A percentile compares a stretch with the other conserved stretches of the same genome.
Evolutionary conservation across 805 yeast genomes (phyloP).

Genomic region (Candida multigemmis): DNA sequence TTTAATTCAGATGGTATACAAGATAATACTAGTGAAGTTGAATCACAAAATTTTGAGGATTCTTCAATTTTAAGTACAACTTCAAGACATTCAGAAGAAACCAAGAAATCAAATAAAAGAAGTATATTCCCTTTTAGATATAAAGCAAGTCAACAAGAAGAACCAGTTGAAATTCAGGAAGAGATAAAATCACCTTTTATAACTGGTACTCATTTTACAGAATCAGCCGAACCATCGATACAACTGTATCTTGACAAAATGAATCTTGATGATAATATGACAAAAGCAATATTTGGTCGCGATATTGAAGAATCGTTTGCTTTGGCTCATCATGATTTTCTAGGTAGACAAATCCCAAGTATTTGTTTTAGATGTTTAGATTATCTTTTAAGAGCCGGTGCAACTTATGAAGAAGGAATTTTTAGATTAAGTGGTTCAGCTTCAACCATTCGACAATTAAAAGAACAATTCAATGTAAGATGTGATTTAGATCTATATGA

Average conservation of each 20-base stretch:
- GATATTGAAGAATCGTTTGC: slow-evolving; percentile 43
- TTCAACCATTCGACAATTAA: slow-evolving; percentile 58
- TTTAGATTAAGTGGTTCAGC: slow-evolving; percentile 89
- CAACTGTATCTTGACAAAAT: slow-evolving; percentile 25
- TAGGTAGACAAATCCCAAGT: slow-evolving; percentile 54
- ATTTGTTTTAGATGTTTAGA: slow-evolving; percentile 70
- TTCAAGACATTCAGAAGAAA: slow-evolving; percentile 17
- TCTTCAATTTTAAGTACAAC: no score
- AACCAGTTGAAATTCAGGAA: slow-evolving; percentile 2
- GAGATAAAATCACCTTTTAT: background rate
- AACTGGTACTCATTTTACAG: background rate
- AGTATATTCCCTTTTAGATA: slow-evolving; percentile 52
- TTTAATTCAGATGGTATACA: slow-evolving; percentile 7
- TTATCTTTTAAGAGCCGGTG: slow-evolving; percentile 55
- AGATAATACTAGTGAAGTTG: slow-evolving; percentile 1
- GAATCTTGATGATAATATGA: slow-evolving; percentile 21
- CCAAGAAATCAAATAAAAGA: slow-evolving; percentile 42
- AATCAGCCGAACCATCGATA: slow-evolving; percentile 8
- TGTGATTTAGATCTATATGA: slow-evolving; percentile 61
- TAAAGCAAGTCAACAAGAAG: slow-evolving; percentile 4
- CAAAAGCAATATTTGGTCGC: slow-evolving; percentile 54
- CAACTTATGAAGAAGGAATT: slow-evolving; percentile 82
- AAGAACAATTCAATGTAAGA: slow-evolving; percentile 56
- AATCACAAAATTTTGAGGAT: background rate
- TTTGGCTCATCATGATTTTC: slow-evolving; percentile 39